phyloP scores from a whole-genome alignment of 2,329 filamentous ascomycete species.

The Aspergillus ochraceus region DNA sequence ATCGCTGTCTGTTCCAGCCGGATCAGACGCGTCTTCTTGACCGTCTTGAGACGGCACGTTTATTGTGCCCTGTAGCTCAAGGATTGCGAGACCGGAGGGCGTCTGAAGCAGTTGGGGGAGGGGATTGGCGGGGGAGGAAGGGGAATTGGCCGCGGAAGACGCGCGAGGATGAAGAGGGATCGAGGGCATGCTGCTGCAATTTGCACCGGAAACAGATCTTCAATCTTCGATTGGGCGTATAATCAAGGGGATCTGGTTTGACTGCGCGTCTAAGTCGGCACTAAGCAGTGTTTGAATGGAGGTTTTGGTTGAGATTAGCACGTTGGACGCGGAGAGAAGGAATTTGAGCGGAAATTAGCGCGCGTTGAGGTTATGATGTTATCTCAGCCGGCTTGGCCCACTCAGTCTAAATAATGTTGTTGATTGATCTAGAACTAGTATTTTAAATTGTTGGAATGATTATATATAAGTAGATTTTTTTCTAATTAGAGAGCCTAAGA shows the following conservation, averaged over 20 bases:
- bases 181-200: slow-evolving; percentile 39
- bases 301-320: neutral
- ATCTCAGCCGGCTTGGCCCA: neutral
- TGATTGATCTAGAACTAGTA: no score
- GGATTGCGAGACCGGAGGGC: slow-evolving; percentile 80
- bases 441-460: no score
- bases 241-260: neutral
- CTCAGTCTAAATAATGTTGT: no score
- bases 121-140: slow-evolving; percentile 48
- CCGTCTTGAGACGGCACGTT: slow-evolving; percentile 62
- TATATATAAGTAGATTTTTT: no score
- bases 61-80: slow-evolving; percentile 91
- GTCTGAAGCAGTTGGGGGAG: slow-evolving; percentile 84
- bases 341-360: slow-evolving; percentile 1
- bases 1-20: slow-evolving; percentile 11
- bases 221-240: neutral
- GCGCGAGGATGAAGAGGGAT: slow-evolving; percentile 38
- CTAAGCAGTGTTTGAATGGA: neutral
- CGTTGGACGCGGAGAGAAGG: neutral
- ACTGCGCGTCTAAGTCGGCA: neutral
- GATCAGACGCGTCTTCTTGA: slow-evolving; percentile 28
- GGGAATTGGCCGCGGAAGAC: slow-evolving; percentile 7
- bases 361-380: neutral
- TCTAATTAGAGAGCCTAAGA: no score
- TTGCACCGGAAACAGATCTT: neutral